Conservation (phyloP, 306 rosid species). For the Lithocarpus polystachyus region DNA sequence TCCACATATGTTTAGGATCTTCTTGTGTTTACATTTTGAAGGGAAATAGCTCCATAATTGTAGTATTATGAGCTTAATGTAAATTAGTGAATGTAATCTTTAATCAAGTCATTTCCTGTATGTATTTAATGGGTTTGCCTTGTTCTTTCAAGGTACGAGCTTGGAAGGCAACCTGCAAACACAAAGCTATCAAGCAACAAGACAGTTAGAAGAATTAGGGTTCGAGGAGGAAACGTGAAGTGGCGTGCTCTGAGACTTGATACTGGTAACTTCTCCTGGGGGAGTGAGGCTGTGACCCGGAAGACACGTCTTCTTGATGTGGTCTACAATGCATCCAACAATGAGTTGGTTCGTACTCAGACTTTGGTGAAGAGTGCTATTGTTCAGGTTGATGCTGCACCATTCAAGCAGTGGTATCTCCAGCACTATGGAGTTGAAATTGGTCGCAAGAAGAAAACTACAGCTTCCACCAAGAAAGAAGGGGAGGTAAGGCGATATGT, state of each 20-base stretch:
- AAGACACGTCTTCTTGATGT: conserved; percentile 64
- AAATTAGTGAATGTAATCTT: not conserved
- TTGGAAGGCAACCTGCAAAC: conserved; percentile 67
- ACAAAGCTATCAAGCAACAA: conserved; percentile 65
- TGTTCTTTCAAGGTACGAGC: conserved; percentile 46
- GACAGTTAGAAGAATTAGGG: conserved; percentile 56
- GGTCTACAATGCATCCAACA: conserved; percentile 68
- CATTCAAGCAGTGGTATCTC: conserved; percentile 66
- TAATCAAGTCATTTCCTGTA: not conserved
- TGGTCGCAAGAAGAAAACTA: conserved; percentile 59
- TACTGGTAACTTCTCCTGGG: conserved; percentile 66
- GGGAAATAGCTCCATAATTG: not conserved
- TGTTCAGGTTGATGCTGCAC: conserved; percentile 67
- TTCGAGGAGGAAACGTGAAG: conserved; percentile 63
- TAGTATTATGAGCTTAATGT: not conserved
- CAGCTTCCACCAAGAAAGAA: conserved; percentile 50
- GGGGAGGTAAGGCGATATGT: conserved; percentile 41
- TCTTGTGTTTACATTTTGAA: not conserved
- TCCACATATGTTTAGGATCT: not conserved
- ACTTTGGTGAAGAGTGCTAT: conserved; percentile 66
- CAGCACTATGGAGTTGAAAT: conserved; percentile 61
- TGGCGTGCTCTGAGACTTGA: conserved; percentile 75
- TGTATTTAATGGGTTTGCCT: not conserved
- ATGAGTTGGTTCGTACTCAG: conserved; percentile 63
- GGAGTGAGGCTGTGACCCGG: conserved; percentile 59